Percentiles rank a stretch among this genome's conserved stretches.
phyloP scores from a whole-genome alignment of 176 grass and related monocot species.

The Aegilops sharonensis region DNA sequence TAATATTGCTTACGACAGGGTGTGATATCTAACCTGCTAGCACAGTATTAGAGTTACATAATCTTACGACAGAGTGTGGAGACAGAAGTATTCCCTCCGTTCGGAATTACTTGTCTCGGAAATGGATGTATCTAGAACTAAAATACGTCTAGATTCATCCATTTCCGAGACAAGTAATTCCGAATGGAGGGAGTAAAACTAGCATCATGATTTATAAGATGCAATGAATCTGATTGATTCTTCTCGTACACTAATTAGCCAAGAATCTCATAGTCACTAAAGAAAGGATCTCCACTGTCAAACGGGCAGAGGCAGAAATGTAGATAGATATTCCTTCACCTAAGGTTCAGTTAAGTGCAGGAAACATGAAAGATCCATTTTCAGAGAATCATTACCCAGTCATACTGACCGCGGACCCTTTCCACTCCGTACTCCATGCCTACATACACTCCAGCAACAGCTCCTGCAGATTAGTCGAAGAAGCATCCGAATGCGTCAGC shows the following conservation, averaged over 20 bases:
- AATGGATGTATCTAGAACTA: no score
- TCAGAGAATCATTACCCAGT: constrained; percentile 61
- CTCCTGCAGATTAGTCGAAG: constrained; percentile 37
- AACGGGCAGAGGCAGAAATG: not conserved
- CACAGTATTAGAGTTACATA: not conserved
- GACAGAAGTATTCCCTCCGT: no score
- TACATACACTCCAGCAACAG: constrained; percentile 75
- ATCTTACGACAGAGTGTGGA: not conserved
- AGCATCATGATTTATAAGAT: not conserved
- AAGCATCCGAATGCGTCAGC: not conserved
- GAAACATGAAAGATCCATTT: not conserved
- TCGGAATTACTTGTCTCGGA: no score
- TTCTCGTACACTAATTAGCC: not conserved
- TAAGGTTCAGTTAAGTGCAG: not conserved
- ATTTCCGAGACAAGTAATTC: no score
- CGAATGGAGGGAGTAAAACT: no score
- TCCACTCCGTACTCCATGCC: constrained; percentile 71
- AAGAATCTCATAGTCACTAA: not conserved
- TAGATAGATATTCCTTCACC: not conserved
- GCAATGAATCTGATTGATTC: not conserved
- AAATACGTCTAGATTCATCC: no score
- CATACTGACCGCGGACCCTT: constrained; percentile 53
- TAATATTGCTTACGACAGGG: not conserved
- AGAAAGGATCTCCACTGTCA: not conserved
- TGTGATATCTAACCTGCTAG: not conserved